Base-by-base conservation (phyloP, 1,284 basidiomycete species). In the Lignosus rhinocerotis region DNA sequence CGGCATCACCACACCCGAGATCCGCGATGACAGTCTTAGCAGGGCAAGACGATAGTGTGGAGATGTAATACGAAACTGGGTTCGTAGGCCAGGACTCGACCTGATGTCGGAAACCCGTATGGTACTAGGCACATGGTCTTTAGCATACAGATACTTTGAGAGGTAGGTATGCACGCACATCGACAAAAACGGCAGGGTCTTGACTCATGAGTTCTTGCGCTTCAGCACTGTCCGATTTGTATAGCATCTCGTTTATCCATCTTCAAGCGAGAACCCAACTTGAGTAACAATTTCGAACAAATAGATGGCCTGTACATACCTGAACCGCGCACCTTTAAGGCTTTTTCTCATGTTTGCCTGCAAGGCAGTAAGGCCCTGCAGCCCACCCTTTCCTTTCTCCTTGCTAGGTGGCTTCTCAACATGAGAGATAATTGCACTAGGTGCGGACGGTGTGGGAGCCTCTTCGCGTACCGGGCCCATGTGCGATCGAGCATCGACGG, bases 1-100 rank as follows among this genome's bases (percentile, higher is more conserved):
- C 85, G 11, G 94, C 97, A 70, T 98, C 95, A 12, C 97, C 97
- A 65, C 96, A 98, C 7, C 97, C 97, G 21, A 99, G 79, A 75
- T 99, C 97, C 21, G 87, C 94, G 48, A 99, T 86, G 59, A 98
- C 77, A 0, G 89, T 88, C 55, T 80, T 82, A 17, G 77, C 57
- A 6, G 92, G 84, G 62, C 87, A 87, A 30, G 78, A 73, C 9
- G 84, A 84, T 19, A 92, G 77, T 6, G 70, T 62, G 2, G 79
- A 76, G 51, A 90, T 83, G 70, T 94, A 93, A 70, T 91, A 81
- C 33, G 89, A 79, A 21, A 96, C 87, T 1, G 95, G 95, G 67
- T 96, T 96, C 1, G 85, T 85, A 0, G 95, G 95, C 95, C 95
- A 98, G 3, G 87, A 86, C 53, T 89, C 83, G 4, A 96, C 93